Conservation (phyloP, 345 rosid species). For the Citrus hindsii region DNA sequence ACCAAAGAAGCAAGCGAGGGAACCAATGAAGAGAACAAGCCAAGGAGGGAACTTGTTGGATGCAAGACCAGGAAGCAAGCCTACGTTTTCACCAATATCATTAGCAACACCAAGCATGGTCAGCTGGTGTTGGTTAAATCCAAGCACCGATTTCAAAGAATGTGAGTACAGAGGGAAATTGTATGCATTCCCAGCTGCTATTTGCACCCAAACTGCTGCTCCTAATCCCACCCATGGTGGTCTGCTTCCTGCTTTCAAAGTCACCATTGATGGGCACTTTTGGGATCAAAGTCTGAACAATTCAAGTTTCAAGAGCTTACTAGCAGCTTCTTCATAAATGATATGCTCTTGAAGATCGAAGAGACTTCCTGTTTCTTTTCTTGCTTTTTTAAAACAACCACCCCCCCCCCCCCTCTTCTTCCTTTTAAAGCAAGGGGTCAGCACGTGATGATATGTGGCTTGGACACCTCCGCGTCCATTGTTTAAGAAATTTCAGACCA, state of each 20-base stretch:
- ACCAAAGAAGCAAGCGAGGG: constrained; percentile 53
- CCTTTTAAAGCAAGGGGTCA: too few relatives aligned
- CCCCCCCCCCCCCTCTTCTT: accelerated
- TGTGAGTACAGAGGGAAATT: constrained; percentile 70
- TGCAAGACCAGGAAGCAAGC: constrained; percentile 60
- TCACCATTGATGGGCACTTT: constrained; percentile 22
- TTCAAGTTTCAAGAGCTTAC: neutral
- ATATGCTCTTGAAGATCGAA: neutral
- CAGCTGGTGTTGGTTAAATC: constrained; percentile 64
- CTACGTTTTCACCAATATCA: constrained; percentile 69
- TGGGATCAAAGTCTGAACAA: neutral
- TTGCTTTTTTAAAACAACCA: too few relatives aligned
- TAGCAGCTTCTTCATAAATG: neutral
- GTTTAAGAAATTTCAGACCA: neutral
- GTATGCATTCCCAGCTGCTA: constrained; percentile 64
- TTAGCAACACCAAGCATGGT: constrained; percentile 72
- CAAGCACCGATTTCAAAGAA: constrained; percentile 64
- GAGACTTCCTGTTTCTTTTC: neutral
- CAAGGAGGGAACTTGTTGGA: constrained; percentile 70
- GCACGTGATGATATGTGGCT: neutral
- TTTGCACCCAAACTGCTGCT: constrained; percentile 65
- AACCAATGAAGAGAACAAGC: constrained; percentile 52
- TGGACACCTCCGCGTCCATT: neutral
- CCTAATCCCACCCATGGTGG: constrained; percentile 80
- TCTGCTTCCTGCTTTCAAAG: constrained; percentile 54